Evolutionary conservation across 2,329 filamentous ascomycete species (phyloP).

Genomic region (Fusarium torreyae): DNA sequence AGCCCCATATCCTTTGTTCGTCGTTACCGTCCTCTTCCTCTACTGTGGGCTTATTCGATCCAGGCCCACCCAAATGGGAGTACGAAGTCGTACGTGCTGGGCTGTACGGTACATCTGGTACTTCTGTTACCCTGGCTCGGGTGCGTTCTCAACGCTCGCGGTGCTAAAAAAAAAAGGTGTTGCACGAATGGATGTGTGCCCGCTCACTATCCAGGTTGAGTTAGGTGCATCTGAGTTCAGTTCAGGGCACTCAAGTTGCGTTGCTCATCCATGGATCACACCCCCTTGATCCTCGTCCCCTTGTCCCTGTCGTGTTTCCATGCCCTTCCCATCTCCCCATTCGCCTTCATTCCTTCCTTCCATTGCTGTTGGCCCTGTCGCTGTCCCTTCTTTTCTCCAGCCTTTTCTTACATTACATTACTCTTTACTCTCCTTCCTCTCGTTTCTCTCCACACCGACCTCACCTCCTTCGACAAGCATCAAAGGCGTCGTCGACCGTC

Average conservation of each 20-base stretch:
- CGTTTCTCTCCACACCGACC: slow-evolving; percentile 49
- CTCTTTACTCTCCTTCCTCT: slow-evolving; percentile 46
- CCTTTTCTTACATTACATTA: slow-evolving; percentile 49
- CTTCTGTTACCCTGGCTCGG: slow-evolving; percentile 3
- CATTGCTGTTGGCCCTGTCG: slow-evolving; percentile 49
- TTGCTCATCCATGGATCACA: slow-evolving; percentile 33
- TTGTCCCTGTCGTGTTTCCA: slow-evolving; percentile 55
- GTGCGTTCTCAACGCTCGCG: slow-evolving; percentile 24
- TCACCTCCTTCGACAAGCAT: slow-evolving; percentile 53
- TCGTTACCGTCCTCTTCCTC: slow-evolving; percentile 5
- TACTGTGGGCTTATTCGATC: slow-evolving; percentile 10
- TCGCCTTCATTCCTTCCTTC: slow-evolving; percentile 53
- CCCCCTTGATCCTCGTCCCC: slow-evolving; percentile 44
- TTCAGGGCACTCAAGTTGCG: slow-evolving; percentile 10
- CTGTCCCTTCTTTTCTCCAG: slow-evolving; percentile 52
- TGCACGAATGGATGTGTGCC: slow-evolving; percentile 27
- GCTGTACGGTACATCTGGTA: slow-evolving; percentile 12
- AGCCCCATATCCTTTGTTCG: slow-evolving; percentile 38
- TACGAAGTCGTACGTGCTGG: slow-evolving; percentile 30
- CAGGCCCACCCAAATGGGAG: slow-evolving; percentile 37
- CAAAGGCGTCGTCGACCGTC: slow-evolving; percentile 54
- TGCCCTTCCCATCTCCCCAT: slow-evolving; percentile 51
- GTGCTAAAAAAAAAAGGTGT: slow-evolving; percentile 38
- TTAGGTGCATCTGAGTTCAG: slow-evolving; percentile 38
- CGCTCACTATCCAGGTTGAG: slow-evolving; percentile 39